Percentiles rank a stretch among this genome's conserved stretches.
phyloP scores from a whole-genome alignment of 306 rosid genomes.

The Castanea crenata region DNA sequence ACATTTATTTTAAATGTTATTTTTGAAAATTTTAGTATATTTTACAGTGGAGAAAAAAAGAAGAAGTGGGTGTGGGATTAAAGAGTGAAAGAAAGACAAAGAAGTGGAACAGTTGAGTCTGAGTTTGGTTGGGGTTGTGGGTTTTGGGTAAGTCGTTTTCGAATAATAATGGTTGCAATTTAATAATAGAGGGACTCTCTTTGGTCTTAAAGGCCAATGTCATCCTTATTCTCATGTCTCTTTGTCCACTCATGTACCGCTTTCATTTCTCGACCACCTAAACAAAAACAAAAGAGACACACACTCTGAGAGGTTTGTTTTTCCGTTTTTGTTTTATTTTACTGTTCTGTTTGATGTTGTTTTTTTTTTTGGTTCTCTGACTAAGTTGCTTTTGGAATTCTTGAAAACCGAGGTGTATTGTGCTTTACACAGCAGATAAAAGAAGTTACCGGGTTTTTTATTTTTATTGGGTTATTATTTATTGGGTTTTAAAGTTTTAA shows the following conservation, averaged over 20 bases:
- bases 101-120: conserved; percentile 35
- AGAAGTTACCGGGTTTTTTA: conserved; percentile 1
- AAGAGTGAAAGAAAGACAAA: conserved; percentile 11
- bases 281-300: neutral
- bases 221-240: conserved; percentile 21
- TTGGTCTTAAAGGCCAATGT: conserved; percentile 9
- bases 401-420: conserved; percentile 29
- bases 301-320: neutral
- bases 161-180: conserved; percentile 46
- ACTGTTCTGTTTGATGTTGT: too few species aligned
- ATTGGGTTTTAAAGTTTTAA: neutral
- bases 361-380: conserved; percentile 26
- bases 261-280: conserved; percentile 33
- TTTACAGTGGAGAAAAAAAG: neutral
- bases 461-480: neutral
- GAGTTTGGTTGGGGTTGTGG: neutral
- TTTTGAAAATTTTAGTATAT: neutral
- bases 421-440: conserved; percentile 35
- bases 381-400: conserved; percentile 30
- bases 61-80: neutral
- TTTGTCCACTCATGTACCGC: conserved; percentile 28
- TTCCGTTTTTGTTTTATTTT: neutral
- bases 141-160: conserved; percentile 72
- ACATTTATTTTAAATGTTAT: neutral
- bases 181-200: neutral